Conservation (phyloP, 2,329 filamentous ascomycete genomes). For the Hypoxylon sp. region DNA sequence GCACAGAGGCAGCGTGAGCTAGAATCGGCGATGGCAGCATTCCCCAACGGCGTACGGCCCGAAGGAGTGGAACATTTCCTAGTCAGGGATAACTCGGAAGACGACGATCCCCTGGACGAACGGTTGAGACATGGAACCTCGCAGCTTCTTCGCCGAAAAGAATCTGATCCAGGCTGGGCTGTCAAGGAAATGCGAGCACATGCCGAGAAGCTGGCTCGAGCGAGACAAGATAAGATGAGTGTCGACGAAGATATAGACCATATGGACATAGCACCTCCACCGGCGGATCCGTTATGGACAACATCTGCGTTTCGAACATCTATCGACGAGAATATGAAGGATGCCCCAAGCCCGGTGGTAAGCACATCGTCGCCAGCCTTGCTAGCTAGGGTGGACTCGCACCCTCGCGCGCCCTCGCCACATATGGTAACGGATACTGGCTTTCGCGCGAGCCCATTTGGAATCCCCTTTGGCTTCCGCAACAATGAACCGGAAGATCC, state of each 20-base stretch:
- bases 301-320: constrained; percentile 49
- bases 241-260: constrained; percentile 54
- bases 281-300: constrained; percentile 53
- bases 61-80: constrained; percentile 80
- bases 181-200: constrained; percentile 86
- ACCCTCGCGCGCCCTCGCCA: constrained; percentile 46
- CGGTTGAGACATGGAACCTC: constrained; percentile 57
- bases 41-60: constrained; percentile 78
- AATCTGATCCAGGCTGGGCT: constrained; percentile 79
- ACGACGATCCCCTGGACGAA: constrained; percentile 63
- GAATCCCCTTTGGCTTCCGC: constrained; percentile 61
- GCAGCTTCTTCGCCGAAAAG: constrained; percentile 66
- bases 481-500: constrained; percentile 58
- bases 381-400: constrained; percentile 39
- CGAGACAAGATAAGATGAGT: constrained; percentile 58
- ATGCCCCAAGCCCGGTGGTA: constrained; percentile 47
- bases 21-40: constrained; percentile 81
- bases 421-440: constrained; percentile 57
- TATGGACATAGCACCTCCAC: constrained; percentile 53
- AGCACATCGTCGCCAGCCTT: constrained; percentile 48
- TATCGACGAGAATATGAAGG: constrained; percentile 47
- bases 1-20: constrained; percentile 81
- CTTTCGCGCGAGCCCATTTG: constrained; percentile 59
- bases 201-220: constrained; percentile 73
- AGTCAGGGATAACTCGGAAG: constrained; percentile 74